phyloP scores from a whole-genome alignment of 208 protist genomes.

The Trypanosoma melophagium region DNA sequence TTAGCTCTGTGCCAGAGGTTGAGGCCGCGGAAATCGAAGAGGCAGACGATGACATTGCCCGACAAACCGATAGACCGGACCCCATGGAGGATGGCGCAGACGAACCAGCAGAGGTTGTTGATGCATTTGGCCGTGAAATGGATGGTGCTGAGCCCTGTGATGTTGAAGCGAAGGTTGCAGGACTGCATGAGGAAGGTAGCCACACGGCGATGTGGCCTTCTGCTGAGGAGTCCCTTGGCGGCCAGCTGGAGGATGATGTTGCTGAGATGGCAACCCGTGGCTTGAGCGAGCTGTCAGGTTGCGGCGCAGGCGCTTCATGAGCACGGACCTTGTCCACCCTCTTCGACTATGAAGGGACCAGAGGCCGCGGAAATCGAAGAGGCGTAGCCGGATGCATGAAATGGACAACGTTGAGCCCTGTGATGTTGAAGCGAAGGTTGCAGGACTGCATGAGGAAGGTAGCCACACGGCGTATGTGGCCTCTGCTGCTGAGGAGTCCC shows the following conservation, averaged over 20 bases:
- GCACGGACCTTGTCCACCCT: no score
- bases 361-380: not conserved
- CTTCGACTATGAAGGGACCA: not conserved
- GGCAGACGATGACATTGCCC: no score
- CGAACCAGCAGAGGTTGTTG: slow-evolving; percentile 6
- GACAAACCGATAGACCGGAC: no score
- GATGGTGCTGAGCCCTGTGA: not conserved
- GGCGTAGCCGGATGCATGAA: not conserved
- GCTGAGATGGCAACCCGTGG: not conserved
- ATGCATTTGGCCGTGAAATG: slow-evolving; percentile 25
- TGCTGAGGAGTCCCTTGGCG: no score
- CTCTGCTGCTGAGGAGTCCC: not conserved
- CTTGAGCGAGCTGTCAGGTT: not conserved
- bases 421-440: not conserved
- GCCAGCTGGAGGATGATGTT: not conserved
- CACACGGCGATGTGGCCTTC: no score
- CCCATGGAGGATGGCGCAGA: slow-evolving; percentile 24
- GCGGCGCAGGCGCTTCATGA: no score
- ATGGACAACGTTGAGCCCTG: not conserved
- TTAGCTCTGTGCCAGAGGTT: no score
- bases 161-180: not conserved
- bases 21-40: no score
- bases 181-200: not conserved
- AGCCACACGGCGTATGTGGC: not conserved
- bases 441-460: not conserved